Evolutionary conservation across 345 rosid species (phyloP), one percentile per base, ranked within the genome.

Genomic region (Geranium brycei): DNA sequence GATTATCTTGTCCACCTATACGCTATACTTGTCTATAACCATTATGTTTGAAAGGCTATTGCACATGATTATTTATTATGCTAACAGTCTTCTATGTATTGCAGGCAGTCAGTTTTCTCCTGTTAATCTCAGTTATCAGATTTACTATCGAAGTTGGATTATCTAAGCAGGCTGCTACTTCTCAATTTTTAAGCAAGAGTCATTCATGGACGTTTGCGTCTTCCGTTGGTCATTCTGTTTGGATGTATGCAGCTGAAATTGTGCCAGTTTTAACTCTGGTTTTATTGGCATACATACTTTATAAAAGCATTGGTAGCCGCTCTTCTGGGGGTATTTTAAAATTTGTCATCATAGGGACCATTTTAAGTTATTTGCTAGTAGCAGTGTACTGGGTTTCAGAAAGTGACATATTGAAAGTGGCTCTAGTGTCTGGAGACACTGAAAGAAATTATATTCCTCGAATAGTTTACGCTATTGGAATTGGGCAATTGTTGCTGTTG

Each of bases 81-180:
- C 76, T 78, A 64, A 69, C 67, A 31, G 66, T 53, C 66, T 58
- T 72, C 30, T 30, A 64, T 79, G 63, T 75, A 58, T 72, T 82
- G 80, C 83, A 88, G 99, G 96, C 87, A 13, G 62, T 80, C 58
- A 23, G 73, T 32, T 85, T 93, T 77, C 86, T 90, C 59, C 74
- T 85, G 63, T 74, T 85, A 75, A 78, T 80, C 63, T 79, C 77
- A 66, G 66, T 78, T 71, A 80, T 88, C 66, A 82, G 96, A 79
- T 77, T 90, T 68, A 72, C 84, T 55, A 90, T 90, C 51, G 97
- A 93, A 63, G 78, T 86, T 75, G 97, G 97, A 73, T 69, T 90
- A 71, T 81, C 88, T 68, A 90, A 90, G 81, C 97, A 90, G 85
- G 97, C 99, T 72, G 89, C 88, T 55, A 85, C 91, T 67, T 87